Percentiles rank a stretch among this genome's conserved stretches.
phyloP scores from a whole-genome alignment of 345 rosid genomes.

The Lepidium didymum region DNA sequence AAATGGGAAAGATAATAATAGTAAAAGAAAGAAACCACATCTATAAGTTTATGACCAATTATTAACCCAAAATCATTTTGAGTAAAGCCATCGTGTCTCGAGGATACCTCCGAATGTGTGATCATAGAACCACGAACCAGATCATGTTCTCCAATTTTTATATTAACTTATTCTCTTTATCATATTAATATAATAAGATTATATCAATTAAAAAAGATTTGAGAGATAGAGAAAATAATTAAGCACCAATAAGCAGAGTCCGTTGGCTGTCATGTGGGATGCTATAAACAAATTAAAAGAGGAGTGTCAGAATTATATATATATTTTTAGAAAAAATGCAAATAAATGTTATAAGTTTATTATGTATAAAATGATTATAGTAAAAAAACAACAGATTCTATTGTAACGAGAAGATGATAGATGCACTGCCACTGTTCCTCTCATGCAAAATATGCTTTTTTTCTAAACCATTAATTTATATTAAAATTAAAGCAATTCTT shows the following conservation, averaged over 20 bases:
- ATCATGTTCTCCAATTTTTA: slow-evolving; percentile 24
- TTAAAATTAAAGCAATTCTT: slow-evolving; percentile 15
- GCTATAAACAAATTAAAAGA: slow-evolving; percentile 10
- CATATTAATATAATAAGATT: neutral
- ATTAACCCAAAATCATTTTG: slow-evolving; percentile 8
- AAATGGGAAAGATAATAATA: neutral
- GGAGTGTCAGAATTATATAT: neutral
- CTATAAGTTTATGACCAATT: slow-evolving; percentile 12
- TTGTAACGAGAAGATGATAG: slow-evolving; percentile 32
- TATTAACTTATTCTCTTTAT: neutral
- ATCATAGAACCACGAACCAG: slow-evolving; percentile 31
- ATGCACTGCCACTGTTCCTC: slow-evolving; percentile 31
- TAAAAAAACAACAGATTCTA: slow-evolving; percentile 21
- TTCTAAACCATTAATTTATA: neutral
- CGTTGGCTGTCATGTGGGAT: slow-evolving; percentile 32
- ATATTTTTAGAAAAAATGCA: neutral
- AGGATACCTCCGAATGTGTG: slow-evolving; percentile 26
- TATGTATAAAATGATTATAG: neutral
- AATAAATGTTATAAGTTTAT: neutral
- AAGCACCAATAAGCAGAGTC: slow-evolving; percentile 21
- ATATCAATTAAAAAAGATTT: neutral
- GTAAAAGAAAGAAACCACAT: slow-evolving; percentile 13
- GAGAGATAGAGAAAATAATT: slow-evolving; percentile 20
- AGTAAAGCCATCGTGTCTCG: slow-evolving; percentile 18
- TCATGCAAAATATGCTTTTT: slow-evolving; percentile 30